Conservation (phyloP, 2,329 filamentous ascomycete species). For the Colletotrichum sp. region DNA sequence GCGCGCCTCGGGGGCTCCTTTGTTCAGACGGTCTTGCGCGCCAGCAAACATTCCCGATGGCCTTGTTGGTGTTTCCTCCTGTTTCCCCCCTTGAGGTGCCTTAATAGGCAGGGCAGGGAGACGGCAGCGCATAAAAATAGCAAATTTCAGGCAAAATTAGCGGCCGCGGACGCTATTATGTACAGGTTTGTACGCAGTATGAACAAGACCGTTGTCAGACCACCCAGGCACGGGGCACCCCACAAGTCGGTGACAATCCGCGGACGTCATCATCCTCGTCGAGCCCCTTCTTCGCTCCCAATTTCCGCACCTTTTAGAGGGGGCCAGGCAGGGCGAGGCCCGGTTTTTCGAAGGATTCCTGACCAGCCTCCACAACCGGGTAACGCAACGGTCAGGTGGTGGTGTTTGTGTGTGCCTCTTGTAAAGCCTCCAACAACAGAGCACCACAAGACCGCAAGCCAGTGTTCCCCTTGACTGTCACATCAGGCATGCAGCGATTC, state of each 20-base stretch:
- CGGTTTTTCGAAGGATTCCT: not conserved
- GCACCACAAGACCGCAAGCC: not conserved
- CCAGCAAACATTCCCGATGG: not conserved
- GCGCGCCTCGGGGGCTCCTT: not conserved
- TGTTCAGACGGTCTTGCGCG: not conserved
- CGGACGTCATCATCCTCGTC: constrained; percentile 2
- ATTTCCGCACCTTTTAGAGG: not conserved
- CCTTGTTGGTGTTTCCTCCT: not conserved
- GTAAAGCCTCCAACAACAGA: not conserved
- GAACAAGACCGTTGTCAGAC: constrained; percentile 12
- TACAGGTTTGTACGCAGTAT: not conserved
- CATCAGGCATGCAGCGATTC: not conserved
- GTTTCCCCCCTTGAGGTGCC: not conserved
- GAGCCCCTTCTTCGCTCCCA: not conserved
- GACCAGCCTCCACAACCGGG: not conserved
- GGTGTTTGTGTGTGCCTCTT: not conserved
- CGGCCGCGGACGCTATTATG: not conserved
- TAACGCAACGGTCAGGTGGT: not conserved
- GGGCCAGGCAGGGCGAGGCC: not conserved
- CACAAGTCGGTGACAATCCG: not conserved
- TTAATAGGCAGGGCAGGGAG: not conserved
- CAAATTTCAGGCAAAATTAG: not conserved
- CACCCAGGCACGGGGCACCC: constrained; percentile 3
- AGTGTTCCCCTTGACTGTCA: not conserved
- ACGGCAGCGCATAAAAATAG: constrained; percentile 7